Evolutionary conservation across 192 early-diverging fungal genomes (phyloP).

Genomic region (Phlyctochytrium arcticum): DNA sequence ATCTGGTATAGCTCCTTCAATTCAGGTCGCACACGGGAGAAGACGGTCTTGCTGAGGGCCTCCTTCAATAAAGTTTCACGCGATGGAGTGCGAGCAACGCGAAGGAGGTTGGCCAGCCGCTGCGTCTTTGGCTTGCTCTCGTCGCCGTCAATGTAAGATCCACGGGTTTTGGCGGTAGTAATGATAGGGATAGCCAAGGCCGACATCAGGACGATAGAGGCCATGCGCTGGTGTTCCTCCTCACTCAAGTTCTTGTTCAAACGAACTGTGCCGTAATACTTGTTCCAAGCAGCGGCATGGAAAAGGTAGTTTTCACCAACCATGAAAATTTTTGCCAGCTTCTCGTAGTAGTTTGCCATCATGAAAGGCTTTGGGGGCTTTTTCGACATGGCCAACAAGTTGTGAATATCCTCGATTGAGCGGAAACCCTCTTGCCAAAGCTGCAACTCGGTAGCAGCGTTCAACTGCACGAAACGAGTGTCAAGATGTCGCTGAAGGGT

Average conservation of each 20-base stretch:
- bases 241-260: conserved; percentile 76
- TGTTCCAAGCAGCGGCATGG: conserved; percentile 96
- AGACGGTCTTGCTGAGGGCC: conserved; percentile 81
- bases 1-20: conserved; percentile 90
- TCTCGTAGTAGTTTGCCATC: conserved; percentile 99
- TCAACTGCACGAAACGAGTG: conserved; percentile 92
- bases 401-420: conserved; percentile 96
- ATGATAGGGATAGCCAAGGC: conserved; percentile 96
- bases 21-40: conserved; percentile 81
- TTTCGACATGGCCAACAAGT: conserved; percentile 77
- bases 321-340: conserved; percentile 93
- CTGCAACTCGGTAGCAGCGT: conserved; percentile 93
- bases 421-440: conserved; percentile 99
- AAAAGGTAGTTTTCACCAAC: conserved; percentile 97
- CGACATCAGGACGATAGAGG: conserved; percentile 88
- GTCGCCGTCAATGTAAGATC: conserved; percentile 67
- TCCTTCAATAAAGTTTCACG: conserved; percentile 88
- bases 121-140: conserved; percentile 66
- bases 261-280: conserved; percentile 66
- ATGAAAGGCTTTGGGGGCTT: conserved; percentile 88
- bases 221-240: conserved; percentile 84
- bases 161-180: conserved; percentile 71
- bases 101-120: conserved; percentile 83
- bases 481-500: conserved; percentile 96
- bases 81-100: conserved; percentile 76